Base-by-base conservation (phyloP, 1,284 basidiomycete species). In the Lignosus rhinocerotis region DNA sequence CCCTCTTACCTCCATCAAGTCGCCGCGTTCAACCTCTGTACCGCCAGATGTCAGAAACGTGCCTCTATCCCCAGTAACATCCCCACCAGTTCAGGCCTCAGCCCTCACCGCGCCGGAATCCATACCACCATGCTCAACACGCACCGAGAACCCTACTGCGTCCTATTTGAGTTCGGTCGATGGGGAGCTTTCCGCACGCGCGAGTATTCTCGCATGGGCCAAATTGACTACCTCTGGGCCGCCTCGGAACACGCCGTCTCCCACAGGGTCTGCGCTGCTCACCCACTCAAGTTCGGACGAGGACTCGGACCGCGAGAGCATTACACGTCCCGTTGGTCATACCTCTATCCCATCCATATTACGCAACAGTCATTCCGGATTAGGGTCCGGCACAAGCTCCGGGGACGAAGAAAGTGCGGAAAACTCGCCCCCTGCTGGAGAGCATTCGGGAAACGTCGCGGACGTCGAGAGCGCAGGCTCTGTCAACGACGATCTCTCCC, bases 181-280 rank as follows among this genome's bases (percentile, higher is more conserved):
- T 10, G 57, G 36, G 9, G 51, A 52, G 50, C 44, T 25, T 14
- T 56, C 62, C 2, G 59, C 59, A 3, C 56, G 62, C 3, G 59
- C 62, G 1, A 63, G 62, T 44, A 63, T 63, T 21, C 58, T 56
- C 10, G 59, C 59, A 3, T 63, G 59, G 59, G 62, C 56, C 2
- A 41, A 59, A 33, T 59, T 59, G 1, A 63, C 62, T 2, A 56
- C 52, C 1, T 32, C 59, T 4, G 62, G 62, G 1, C 49, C 59
- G 2, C 62, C 59, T 10, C 51, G 53, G 1, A 16, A 53, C 1
- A 59, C 49, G 0, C 51, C 59, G 2, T 59, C 59, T 7, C 55
- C 54, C 1, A 6, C 34, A 4, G 14, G 43, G 2, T 41, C 52
- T 6, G 41, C 49, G 2, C 30, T 25, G 16, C 43, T 54, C 16